These are phyloP conservation scores for Penicillium parvum DNA, from an alignment of 495 filamentous ascomycete species.

Conservation along the genomic window DNA sequence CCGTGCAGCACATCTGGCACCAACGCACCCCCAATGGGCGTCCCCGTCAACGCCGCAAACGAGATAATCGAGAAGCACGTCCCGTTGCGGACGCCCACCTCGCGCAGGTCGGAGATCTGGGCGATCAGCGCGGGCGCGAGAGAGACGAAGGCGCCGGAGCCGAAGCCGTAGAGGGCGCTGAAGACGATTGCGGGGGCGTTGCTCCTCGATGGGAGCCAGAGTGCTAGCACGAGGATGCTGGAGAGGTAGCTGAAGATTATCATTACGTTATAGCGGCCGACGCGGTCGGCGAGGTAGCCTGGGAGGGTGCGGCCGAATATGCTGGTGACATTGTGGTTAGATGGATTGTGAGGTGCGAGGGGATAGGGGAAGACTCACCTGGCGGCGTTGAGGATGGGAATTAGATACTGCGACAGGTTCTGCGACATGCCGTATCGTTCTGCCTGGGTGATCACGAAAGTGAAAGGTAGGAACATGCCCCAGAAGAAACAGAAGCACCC, in stretches of 20 bases:
- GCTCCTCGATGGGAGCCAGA: slow-evolving; percentile 61
- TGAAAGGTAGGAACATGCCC: slow-evolving; percentile 71
- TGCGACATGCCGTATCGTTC: slow-evolving; percentile 54
- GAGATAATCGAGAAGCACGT: slow-evolving; percentile 58
- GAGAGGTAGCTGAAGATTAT: slow-evolving; percentile 56
- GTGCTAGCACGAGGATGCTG: slow-evolving; percentile 59
- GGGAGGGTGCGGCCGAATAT: slow-evolving; percentile 72
- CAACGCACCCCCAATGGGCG: slow-evolving; percentile 70
- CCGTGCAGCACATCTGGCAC: slow-evolving; percentile 49
- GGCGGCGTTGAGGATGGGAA: slow-evolving; percentile 70
- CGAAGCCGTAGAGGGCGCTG: slow-evolving; percentile 65
- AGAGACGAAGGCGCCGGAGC: slow-evolving; percentile 67
- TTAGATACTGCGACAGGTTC: slow-evolving; percentile 56
- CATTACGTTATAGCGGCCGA: slow-evolving; percentile 73
- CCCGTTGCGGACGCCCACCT: slow-evolving; percentile 72
- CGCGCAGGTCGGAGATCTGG: slow-evolving; percentile 65
- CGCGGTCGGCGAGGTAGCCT: slow-evolving; percentile 64
- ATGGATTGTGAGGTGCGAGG: background rate
- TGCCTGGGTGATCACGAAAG: slow-evolving; percentile 62
- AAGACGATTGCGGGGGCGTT: slow-evolving; percentile 64
- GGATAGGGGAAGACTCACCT: slow-evolving; percentile 37
- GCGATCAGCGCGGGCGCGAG: slow-evolving; percentile 56
- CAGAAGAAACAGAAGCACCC: slow-evolving; percentile 62
- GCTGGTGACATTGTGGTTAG: no score
- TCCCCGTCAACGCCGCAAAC: slow-evolving; percentile 63